Evolutionary conservation across 2,329 filamentous ascomycete genomes (phyloP), one percentile per base, ranked within the genome.

Genomic region (Fusarium lateritium): DNA sequence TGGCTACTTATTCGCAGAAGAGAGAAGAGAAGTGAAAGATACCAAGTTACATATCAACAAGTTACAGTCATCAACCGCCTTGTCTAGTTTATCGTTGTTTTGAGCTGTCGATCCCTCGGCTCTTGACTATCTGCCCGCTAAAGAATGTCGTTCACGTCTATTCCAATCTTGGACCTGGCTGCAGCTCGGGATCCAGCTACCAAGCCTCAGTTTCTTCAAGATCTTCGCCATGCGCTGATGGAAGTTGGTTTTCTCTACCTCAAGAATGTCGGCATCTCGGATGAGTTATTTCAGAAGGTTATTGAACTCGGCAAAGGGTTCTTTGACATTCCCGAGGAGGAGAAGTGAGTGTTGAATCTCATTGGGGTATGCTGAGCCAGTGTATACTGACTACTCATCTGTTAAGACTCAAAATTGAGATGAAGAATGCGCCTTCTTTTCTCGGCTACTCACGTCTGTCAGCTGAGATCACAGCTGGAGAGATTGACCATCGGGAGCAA

Each of bases 161-260:
- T 97, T 60, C 94, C 94, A 3, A 87, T 96, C 53, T 85, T 97
- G 36, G 92, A 95, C 76, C 85, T 97, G 62, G 87, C 91, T 15
- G 82, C 87, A 22, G 91, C 93, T 39, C 82, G 84, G 67, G 81
- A 89, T 70, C 84, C 88, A 19, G 81, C 82, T 7, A 90, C 91
- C 1, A 97, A 96, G 79, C 86, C 91, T 4, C 82, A 81, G 33
- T 96, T 97, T 73, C 86, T 97, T 0, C 79, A 82, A 1, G 84
- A 92, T 55, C 85, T 97, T 33, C 91, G 92, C 17, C 84, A 92
- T 78, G 92, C 93, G 0, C 82, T 97, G 33, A 87, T 97, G 73
- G 91, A 95, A 77, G 92, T 97, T n/a, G 94, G 94, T 3, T 97
- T 97, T 75, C 79, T 97, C 22, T 97, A 97, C 75, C 86, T 97